These are phyloP conservation scores for Tympanopsis confertula DNA, from an alignment of 2,329 filamentous ascomycete genomes.

Conservation along the genomic window DNA sequence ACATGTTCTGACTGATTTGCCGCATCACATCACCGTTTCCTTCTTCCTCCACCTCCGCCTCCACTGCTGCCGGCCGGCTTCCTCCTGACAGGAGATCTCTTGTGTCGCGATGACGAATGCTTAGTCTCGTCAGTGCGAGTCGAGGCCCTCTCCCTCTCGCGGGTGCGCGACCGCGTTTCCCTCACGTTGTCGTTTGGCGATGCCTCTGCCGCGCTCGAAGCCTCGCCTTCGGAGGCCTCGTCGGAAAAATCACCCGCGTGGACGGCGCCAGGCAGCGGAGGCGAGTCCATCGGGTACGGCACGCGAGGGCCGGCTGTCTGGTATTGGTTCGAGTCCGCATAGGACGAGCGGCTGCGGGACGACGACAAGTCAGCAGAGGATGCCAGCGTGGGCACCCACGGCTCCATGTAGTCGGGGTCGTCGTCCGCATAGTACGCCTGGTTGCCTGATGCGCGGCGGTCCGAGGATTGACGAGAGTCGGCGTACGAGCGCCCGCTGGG, in stretches of 20 bases:
- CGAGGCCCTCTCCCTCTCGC: no score
- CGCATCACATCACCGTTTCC: neutral
- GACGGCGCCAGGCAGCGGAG: no score
- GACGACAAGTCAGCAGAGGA: no score
- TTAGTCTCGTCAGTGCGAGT: neutral
- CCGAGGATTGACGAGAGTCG: neutral
- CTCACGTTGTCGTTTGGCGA: neutral
- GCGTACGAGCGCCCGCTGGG: neutral
- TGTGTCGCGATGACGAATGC: neutral
- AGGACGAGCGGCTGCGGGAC: neutral
- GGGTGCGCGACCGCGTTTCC: no score
- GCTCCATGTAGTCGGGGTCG: neutral
- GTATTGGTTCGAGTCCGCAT: neutral
- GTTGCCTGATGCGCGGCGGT: neutral
- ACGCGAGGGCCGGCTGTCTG: neutral
- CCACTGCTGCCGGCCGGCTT: neutral
- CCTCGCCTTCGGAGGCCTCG: neutral
- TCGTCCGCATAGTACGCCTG: neutral
- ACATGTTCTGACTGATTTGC: no score
- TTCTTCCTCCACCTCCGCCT: neutral
- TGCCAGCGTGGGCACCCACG: neutral
- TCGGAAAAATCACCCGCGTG: neutral
- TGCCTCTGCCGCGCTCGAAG: no score
- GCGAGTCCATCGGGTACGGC: neutral
- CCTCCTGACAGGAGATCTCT: neutral